A percentile compares a stretch with the other conserved stretches of the same genome.
These are phyloP conservation scores for Tolypocladium paradoxum DNA, from an alignment of 2,329 filamentous ascomycete species.

Conservation along the genomic window DNA sequence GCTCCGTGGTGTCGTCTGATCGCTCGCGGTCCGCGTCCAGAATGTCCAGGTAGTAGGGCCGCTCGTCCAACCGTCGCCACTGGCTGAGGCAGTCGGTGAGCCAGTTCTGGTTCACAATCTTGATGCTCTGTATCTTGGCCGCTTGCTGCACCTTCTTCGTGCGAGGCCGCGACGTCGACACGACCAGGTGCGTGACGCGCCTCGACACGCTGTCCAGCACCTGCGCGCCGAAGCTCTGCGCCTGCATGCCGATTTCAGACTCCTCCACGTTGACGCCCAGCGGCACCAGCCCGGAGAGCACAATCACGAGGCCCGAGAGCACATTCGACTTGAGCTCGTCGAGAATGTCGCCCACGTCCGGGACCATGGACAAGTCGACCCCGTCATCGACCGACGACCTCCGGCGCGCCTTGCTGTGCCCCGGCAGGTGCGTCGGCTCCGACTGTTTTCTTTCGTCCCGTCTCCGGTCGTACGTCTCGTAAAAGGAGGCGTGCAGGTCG, in stretches of 20 bases:
- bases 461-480: slow-evolving; percentile 64
- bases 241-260: slow-evolving; percentile 81
- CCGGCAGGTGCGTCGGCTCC: slow-evolving; percentile 22
- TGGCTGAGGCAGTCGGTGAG: slow-evolving; percentile 72
- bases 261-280: slow-evolving; percentile 66
- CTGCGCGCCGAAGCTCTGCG: slow-evolving; percentile 71
- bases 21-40: slow-evolving; percentile 53
- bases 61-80: slow-evolving; percentile 73
- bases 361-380: slow-evolving; percentile 46
- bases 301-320: slow-evolving; percentile 64
- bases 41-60: slow-evolving; percentile 65
- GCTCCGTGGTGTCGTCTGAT: slow-evolving; percentile 22
- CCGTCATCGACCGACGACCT: slow-evolving; percentile 25
- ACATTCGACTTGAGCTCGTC: slow-evolving; percentile 68
- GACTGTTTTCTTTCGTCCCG: slow-evolving; percentile 22
- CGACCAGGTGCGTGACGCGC: slow-evolving; percentile 64
- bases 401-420: slow-evolving; percentile 19
- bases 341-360: slow-evolving; percentile 80
- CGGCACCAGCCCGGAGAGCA: slow-evolving; percentile 84
- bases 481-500: slow-evolving; percentile 69
- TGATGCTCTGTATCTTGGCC: slow-evolving; percentile 65
- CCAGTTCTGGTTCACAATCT: slow-evolving; percentile 90
- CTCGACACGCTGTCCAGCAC: slow-evolving; percentile 45
- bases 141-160: slow-evolving; percentile 90
- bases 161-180: slow-evolving; percentile 58